These are phyloP conservation scores for Sanghuangporus sanghuang DNA, from an alignment of 1,284 basidiomycete genomes.

Conservation along the genomic window DNA sequence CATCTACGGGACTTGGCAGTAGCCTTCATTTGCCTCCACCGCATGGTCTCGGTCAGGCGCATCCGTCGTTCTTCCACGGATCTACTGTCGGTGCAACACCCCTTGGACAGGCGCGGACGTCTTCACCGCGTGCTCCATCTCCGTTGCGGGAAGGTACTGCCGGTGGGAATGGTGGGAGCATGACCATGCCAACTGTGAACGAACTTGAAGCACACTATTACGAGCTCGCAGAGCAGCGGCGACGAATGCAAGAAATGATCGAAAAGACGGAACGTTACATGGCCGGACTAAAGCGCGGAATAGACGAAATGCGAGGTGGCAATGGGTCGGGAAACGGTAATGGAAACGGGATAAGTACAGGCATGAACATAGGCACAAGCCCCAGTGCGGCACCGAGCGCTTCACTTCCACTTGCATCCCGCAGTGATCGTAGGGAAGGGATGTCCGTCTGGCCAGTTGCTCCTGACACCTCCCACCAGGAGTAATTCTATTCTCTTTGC, in stretches of 20 bases:
- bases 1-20: conserved; percentile 8
- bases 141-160: conserved; percentile 24
- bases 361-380: not conserved
- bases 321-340: conserved; percentile 7
- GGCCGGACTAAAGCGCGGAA: conserved; percentile 58
- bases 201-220: conserved; percentile 69
- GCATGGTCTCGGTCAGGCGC: conserved; percentile 29
- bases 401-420: conserved; percentile 27
- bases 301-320: conserved; percentile 55
- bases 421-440: conserved; percentile 24
- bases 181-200: conserved; percentile 39
- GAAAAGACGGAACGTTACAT: conserved; percentile 69
- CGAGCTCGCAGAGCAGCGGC: conserved; percentile 55
- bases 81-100: not conserved
- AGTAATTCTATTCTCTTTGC: not conserved
- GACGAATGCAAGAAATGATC: conserved; percentile 62
- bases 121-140: conserved; percentile 25
- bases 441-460: conserved; percentile 32
- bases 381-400: conserved; percentile 10
- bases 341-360: not conserved
- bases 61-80: conserved; percentile 21
- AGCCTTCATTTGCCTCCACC: conserved; percentile 35
- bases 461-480: not conserved
- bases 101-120: conserved; percentile 16
- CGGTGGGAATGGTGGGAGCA: conserved; percentile 28